Conservation (phyloP, 139 green algal genomes). For the Tetradesmus obliquus region DNA sequence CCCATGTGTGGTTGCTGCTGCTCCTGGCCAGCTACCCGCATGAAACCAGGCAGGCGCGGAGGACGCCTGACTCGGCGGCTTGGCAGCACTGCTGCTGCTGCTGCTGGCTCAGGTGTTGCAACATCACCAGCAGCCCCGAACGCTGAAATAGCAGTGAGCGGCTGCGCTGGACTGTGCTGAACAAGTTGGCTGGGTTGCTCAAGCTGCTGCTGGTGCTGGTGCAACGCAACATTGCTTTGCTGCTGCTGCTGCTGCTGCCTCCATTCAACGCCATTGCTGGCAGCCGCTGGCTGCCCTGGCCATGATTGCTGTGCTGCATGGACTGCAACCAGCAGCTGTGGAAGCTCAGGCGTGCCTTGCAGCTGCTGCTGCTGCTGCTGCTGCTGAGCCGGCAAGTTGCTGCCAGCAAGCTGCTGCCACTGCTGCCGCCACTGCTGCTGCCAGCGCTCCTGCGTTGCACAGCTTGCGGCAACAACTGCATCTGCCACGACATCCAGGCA, state of each 20-base stretch:
- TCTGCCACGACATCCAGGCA: slow-evolving; percentile 2
- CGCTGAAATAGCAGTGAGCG: not conserved
- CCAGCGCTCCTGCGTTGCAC: not conserved
- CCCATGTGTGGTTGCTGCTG: not conserved
- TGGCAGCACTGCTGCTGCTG: not conserved
- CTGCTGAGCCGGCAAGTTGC: not conserved
- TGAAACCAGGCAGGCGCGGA: slow-evolving; percentile 20
- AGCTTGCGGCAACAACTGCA: slow-evolving; percentile 26
- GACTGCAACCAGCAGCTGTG: not conserved
- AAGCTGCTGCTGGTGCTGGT: not conserved
- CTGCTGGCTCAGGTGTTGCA: not conserved
- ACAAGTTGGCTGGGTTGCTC: not conserved
- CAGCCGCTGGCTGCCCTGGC: too few relatives aligned
- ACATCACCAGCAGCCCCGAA: not conserved
- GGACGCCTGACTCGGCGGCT: slow-evolving; percentile 1
- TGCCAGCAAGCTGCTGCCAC: not conserved
- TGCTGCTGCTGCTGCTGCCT: not conserved
- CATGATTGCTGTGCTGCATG: not conserved
- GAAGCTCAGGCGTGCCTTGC: not conserved
- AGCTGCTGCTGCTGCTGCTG: slow-evolving; percentile 22
- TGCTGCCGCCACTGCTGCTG: slow-evolving; percentile 15
- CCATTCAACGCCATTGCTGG: not conserved
- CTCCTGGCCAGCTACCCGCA: slow-evolving; percentile 1
- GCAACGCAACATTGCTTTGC: not conserved
- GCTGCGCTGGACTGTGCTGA: too few relatives aligned